These are phyloP conservation scores for Coleophoma cylindrospora DNA, from an alignment of 2,329 filamentous ascomycete genomes.

Conservation along the genomic window DNA sequence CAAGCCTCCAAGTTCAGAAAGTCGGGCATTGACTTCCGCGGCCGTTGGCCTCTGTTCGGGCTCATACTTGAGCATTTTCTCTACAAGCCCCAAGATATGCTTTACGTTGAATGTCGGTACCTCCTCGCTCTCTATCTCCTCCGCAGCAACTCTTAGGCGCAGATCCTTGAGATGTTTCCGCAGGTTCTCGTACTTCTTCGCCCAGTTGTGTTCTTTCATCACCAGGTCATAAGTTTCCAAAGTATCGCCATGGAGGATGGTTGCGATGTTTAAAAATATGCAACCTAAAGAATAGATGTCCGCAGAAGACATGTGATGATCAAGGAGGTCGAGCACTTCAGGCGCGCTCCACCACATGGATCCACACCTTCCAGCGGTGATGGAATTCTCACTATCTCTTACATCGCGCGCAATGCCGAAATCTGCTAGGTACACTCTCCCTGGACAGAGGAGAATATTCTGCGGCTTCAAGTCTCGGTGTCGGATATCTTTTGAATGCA, in stretches of 20 bases:
- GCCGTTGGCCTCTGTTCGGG: slow-evolving; percentile 45
- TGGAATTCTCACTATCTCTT: slow-evolving; percentile 37
- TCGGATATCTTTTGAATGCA: slow-evolving; percentile 31
- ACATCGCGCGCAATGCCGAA: slow-evolving; percentile 45
- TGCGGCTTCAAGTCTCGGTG: slow-evolving; percentile 44
- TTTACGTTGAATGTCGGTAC: slow-evolving; percentile 21
- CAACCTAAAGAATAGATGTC: slow-evolving; percentile 44
- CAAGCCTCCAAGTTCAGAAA: slow-evolving; percentile 40
- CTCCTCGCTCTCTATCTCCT: slow-evolving; percentile 11
- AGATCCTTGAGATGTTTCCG: slow-evolving; percentile 11
- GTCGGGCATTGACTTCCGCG: slow-evolving; percentile 41
- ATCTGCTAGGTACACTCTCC: slow-evolving; percentile 41
- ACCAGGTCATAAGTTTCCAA: slow-evolving; percentile 34
- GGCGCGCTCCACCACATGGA: slow-evolving; percentile 41
- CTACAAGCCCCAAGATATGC: slow-evolving; percentile 37
- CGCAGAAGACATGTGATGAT: slow-evolving; percentile 40
- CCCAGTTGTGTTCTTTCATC: slow-evolving; percentile 23
- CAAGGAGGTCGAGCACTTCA: slow-evolving; percentile 32
- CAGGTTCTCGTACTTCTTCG: slow-evolving; percentile 26
- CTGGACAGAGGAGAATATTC: slow-evolving; percentile 40
- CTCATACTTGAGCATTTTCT: slow-evolving; percentile 45
- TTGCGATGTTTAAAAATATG: slow-evolving; percentile 39
- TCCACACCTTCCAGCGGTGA: slow-evolving; percentile 32
- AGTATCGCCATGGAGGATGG: slow-evolving; percentile 35
- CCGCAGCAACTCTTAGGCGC: slow-evolving; percentile 5